phyloP scores from a whole-genome alignment of 108 stramenopile genomes.

The Cylindrotheca fusiformis region DNA sequence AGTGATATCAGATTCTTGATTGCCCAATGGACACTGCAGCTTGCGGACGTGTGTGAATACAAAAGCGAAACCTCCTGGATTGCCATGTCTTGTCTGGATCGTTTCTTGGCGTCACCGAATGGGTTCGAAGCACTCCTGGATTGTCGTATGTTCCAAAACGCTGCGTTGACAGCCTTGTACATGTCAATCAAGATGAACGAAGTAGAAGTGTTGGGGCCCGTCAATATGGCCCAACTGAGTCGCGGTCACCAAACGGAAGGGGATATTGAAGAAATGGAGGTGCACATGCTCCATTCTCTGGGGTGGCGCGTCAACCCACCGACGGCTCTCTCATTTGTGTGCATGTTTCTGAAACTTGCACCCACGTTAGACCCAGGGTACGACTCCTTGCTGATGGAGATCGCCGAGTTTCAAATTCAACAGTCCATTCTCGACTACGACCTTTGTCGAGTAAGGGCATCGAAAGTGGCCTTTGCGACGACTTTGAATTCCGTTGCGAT shows the following conservation, averaged over 20 bases:
- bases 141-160: constrained; percentile 55
- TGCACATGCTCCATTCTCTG: constrained; percentile 28
- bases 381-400: constrained; percentile 1
- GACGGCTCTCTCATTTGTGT: constrained; percentile 17
- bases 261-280: constrained; percentile 58
- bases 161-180: constrained; percentile 64
- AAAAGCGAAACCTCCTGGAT: neutral
- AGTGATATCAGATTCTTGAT: constrained; percentile 5
- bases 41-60: constrained; percentile 12
- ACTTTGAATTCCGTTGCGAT: constrained; percentile 22
- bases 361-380: neutral
- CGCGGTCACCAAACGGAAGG: constrained; percentile 54
- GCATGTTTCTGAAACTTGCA: neutral
- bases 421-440: constrained; percentile 16
- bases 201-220: constrained; percentile 49
- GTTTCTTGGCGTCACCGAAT: constrained; percentile 34
- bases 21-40: constrained; percentile 10
- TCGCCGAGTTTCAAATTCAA: constrained; percentile 20
- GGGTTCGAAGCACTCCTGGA: constrained; percentile 13
- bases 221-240: constrained; percentile 51
- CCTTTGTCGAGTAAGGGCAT: constrained; percentile 7
- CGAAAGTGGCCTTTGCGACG: constrained; percentile 18
- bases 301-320: constrained; percentile 51
- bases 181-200: constrained; percentile 71
- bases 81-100: constrained; percentile 58